phyloP scores from a whole-genome alignment of 2,329 filamentous ascomycete genomes.

The Didymella pinodella region DNA sequence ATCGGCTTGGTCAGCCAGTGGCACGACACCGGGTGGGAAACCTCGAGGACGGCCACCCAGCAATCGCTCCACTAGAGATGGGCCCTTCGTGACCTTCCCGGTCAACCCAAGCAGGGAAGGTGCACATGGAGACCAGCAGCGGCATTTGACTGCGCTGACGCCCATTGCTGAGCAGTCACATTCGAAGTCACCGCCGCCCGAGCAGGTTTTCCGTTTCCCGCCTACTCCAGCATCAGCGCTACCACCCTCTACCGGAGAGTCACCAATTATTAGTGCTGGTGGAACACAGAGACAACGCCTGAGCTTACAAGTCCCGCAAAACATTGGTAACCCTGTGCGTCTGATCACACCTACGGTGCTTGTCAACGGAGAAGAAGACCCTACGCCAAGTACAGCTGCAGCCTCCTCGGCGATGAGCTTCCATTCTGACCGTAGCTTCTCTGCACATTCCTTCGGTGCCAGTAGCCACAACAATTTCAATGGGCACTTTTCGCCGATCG shows the following conservation, averaged over 20 bases:
- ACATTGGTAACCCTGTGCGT: conserved; percentile 66
- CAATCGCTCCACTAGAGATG: conserved; percentile 70
- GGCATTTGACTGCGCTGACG: conserved; percentile 53
- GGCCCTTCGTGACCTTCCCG: conserved; percentile 74
- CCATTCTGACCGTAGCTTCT: conserved; percentile 29
- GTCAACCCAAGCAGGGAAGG: conserved; percentile 63
- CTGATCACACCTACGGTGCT: conserved; percentile 67
- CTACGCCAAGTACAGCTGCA: conserved; percentile 34
- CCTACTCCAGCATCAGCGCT: conserved; percentile 51
- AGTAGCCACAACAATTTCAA: conserved; percentile 31
- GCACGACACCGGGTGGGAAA: conserved; percentile 70
- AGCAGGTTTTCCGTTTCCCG: conserved; percentile 50
- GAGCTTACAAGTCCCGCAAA: conserved; percentile 69
- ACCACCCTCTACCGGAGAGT: conserved; percentile 20
- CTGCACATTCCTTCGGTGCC: conserved; percentile 31
- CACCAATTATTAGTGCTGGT: conserved; percentile 21
- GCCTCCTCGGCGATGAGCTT: conserved; percentile 37
- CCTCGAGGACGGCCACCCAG: conserved; percentile 81
- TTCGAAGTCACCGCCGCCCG: conserved; percentile 47
- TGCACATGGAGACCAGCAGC: conserved; percentile 56
- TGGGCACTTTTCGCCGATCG: conserved; percentile 38
- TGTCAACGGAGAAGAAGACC: conserved; percentile 59
- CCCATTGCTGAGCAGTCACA: conserved; percentile 56
- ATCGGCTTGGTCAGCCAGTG: conserved; percentile 82
- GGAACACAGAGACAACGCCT: conserved; percentile 53